A percentile compares a stretch with the other conserved stretches of the same genome.
phyloP scores from a whole-genome alignment of 352 stramenopile species.

The Vaucheria bursata region DNA sequence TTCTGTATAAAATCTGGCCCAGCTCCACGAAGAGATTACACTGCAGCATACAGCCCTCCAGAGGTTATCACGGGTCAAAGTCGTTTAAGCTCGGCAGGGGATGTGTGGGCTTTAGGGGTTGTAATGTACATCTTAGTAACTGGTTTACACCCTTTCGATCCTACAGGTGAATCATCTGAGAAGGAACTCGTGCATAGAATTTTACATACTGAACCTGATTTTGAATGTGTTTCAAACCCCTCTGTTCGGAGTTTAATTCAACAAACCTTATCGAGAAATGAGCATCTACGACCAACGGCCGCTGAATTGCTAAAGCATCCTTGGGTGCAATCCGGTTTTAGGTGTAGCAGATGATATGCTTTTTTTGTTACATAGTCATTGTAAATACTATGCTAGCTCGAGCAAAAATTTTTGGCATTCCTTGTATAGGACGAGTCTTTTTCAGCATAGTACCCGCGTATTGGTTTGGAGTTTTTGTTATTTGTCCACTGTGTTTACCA shows the following conservation, averaged over 20 bases:
- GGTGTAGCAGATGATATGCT: too few species aligned
- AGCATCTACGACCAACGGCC: constrained; percentile 17
- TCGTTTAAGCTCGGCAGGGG: constrained; percentile 51
- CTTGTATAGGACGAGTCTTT: too few species aligned
- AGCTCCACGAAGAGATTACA: constrained; percentile 16
- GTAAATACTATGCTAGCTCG: too few species aligned
- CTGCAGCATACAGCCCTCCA: constrained; percentile 23
- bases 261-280: constrained; percentile 18
- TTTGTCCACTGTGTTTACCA: too few species aligned
- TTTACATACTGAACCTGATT: constrained; percentile 20
- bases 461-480: too few species aligned
- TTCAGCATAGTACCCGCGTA: too few species aligned
- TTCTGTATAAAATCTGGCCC: constrained; percentile 6
- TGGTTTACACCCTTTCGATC: constrained; percentile 37
- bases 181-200: constrained; percentile 11
- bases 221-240: constrained; percentile 13
- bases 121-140: constrained; percentile 82
- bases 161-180: constrained; percentile 8
- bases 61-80: constrained; percentile 15
- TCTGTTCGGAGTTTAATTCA: constrained; percentile 27
- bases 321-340: too few species aligned
- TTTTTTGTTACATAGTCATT: too few species aligned
- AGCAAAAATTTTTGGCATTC: too few species aligned
- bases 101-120: constrained; percentile 85
- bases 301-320: constrained; percentile 32